Conservation (phyloP, 495 filamentous ascomycete genomes). For the Xylona heveae region DNA sequence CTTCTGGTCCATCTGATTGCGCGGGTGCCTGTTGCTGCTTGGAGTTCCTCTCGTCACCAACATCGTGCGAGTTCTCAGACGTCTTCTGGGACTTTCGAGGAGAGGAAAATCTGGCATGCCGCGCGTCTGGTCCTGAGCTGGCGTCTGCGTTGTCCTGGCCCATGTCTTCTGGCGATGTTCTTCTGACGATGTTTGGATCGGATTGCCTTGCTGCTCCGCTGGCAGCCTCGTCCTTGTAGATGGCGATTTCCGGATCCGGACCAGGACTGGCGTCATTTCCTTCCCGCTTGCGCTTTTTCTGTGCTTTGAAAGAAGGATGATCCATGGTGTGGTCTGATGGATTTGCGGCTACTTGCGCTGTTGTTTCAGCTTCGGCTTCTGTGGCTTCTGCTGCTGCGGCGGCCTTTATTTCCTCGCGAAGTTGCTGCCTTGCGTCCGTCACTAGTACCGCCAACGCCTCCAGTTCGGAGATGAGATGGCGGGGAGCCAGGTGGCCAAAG, state of each 20-base stretch:
- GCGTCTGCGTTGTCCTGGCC: too few relatives aligned
- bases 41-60: too few relatives aligned
- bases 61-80: too few relatives aligned
- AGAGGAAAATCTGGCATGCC: too few relatives aligned
- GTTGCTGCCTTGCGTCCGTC: conserved; percentile 15
- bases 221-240: background rate
- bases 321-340: background rate
- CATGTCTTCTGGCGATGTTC: too few relatives aligned
- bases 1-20: conserved; percentile 4
- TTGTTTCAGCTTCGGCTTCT: conserved; percentile 3
- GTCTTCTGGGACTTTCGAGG: too few relatives aligned
- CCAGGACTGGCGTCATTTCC: conserved; percentile 2
- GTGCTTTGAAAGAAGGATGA: conserved; percentile 6
- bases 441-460: conserved; percentile 47
- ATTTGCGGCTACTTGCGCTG: background rate
- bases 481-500: conserved; percentile 74
- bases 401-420: conserved; percentile 7
- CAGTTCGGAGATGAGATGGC: conserved; percentile 61
- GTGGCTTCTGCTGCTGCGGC: too few relatives aligned
- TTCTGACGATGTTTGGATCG: conserved; percentile 4
- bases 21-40: too few relatives aligned
- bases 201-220: background rate
- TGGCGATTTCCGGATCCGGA: conserved; percentile 1
- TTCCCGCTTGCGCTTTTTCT: conserved; percentile 20
- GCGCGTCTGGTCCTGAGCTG: too few relatives aligned